These are phyloP conservation scores for Pyracantha coccinea DNA, from an alignment of 331 rosid species.

Conservation along the genomic window DNA sequence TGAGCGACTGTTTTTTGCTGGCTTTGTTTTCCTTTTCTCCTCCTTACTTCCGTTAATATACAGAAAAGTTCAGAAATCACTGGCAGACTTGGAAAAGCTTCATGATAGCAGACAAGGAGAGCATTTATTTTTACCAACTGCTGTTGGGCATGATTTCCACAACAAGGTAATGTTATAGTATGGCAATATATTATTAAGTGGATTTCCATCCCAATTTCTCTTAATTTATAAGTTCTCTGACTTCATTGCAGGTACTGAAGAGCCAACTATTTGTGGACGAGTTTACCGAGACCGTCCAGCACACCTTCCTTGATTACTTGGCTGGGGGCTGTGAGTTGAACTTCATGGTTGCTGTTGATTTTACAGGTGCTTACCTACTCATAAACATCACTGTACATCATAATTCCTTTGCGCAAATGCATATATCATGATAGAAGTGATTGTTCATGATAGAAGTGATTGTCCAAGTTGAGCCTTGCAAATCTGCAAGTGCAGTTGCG, in stretches of 20 bases:
- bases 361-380: constrained; percentile 51
- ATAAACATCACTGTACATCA: not conserved
- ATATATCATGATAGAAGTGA: not conserved
- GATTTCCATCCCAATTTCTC: constrained; percentile 1
- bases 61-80: constrained; percentile 75
- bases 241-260: constrained; percentile 52
- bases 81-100: constrained; percentile 82
- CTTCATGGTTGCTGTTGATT: constrained; percentile 96
- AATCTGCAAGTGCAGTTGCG: not conserved
- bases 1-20: not conserved
- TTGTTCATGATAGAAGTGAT: not conserved
- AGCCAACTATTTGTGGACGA: constrained; percentile 77
- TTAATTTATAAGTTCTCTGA: constrained; percentile 20
- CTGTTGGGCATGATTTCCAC: constrained; percentile 60
- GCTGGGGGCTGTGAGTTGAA: constrained; percentile 86
- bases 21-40: not conserved
- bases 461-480: not conserved
- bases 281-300: constrained; percentile 57
- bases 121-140: constrained; percentile 33
- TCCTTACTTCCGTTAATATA: constrained; percentile 11
- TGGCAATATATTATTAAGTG: constrained; percentile 1
- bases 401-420: not conserved
- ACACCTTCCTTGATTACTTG: constrained; percentile 89
- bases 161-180: constrained; percentile 50
- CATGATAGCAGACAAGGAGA: constrained; percentile 60